Evolutionary conservation across 192 early-diverging fungal genomes (phyloP).

Genomic region (Funneliformis mosseae): DNA sequence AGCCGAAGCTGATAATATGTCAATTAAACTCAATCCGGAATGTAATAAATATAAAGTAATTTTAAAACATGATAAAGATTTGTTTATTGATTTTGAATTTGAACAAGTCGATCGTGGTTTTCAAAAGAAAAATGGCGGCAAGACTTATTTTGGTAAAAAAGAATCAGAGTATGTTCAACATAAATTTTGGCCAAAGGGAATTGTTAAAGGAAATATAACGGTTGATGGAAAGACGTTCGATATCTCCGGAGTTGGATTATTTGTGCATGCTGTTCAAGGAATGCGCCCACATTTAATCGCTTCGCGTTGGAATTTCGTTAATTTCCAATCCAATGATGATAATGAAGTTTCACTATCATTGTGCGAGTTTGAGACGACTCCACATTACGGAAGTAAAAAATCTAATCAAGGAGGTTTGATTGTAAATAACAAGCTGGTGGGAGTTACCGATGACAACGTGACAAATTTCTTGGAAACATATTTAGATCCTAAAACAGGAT

Average conservation of each 20-base stretch:
- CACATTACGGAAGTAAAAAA: slow-evolving; percentile 64
- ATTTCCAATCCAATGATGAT: slow-evolving; percentile 71
- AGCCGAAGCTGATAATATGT: slow-evolving; percentile 74
- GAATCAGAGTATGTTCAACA: slow-evolving; percentile 67
- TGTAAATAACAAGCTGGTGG: slow-evolving; percentile 64
- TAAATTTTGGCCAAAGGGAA: slow-evolving; percentile 82
- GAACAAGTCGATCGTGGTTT: slow-evolving; percentile 66
- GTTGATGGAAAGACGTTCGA: slow-evolving; percentile 70
- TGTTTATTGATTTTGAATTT: slow-evolving; percentile 71
- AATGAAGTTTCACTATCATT: slow-evolving; percentile 65
- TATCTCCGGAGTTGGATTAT: slow-evolving; percentile 71
- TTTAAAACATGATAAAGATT: slow-evolving; percentile 62
- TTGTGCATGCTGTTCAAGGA: slow-evolving; percentile 83
- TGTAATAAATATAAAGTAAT: slow-evolving; percentile 53
- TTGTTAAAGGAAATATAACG: slow-evolving; percentile 71
- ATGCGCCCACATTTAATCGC: slow-evolving; percentile 85
- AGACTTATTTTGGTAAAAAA: slow-evolving; percentile 70
- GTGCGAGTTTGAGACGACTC: slow-evolving; percentile 81
- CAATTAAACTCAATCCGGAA: slow-evolving; percentile 56
- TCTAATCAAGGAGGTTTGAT: slow-evolving; percentile 78
- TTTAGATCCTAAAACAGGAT: slow-evolving; percentile 81
- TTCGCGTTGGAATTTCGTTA: slow-evolving; percentile 83
- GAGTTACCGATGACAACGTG: slow-evolving; percentile 76
- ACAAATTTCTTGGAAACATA: slow-evolving; percentile 64
- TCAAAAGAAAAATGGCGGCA: slow-evolving; percentile 85